These are phyloP conservation scores for Phragmites australis DNA, from an alignment of 176 grass and related monocot species.

Conservation along the genomic window DNA sequence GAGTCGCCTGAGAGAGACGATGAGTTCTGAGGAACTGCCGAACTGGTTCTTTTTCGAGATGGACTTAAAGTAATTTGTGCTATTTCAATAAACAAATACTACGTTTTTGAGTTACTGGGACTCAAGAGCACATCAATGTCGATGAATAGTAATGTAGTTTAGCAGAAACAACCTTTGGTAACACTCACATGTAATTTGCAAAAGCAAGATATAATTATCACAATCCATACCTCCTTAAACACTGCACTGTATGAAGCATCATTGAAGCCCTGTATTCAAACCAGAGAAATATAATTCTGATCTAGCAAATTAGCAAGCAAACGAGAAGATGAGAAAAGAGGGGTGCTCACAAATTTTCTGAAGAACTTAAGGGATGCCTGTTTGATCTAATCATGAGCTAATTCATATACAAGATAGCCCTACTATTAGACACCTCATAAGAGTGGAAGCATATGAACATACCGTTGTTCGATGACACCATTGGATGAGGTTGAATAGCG, in stretches of 20 bases:
- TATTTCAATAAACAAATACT: not conserved
- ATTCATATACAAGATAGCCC: too few species aligned
- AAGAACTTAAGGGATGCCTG: conserved; percentile 88
- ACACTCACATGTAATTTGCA: not conserved
- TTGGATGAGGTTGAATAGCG: too few species aligned
- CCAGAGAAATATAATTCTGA: conserved; percentile 8
- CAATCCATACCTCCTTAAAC: conserved; percentile 69
- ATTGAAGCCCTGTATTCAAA: conserved; percentile 63
- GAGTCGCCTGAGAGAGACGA: conserved; percentile 40
- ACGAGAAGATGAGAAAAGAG: not conserved
- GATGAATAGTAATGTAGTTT: not conserved
- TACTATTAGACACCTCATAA: too few species aligned
- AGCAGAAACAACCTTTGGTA: not conserved
- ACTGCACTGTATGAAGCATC: conserved; percentile 73
- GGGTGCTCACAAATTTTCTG: conserved; percentile 62
- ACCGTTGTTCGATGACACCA: too few species aligned
- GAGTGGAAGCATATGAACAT: too few species aligned
- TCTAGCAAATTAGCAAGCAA: not conserved
- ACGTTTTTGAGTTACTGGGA: not conserved
- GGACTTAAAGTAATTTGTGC: not conserved
- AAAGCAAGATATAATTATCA: not conserved
- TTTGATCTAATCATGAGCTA: too few species aligned
- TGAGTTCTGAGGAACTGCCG: not conserved
- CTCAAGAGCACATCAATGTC: not conserved
- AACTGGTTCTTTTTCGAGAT: not conserved